Evolutionary conservation across 2,329 filamentous ascomycete species (phyloP), one percentile per base, ranked within the genome.

Genomic region (Colletotrichum orbiculare): DNA sequence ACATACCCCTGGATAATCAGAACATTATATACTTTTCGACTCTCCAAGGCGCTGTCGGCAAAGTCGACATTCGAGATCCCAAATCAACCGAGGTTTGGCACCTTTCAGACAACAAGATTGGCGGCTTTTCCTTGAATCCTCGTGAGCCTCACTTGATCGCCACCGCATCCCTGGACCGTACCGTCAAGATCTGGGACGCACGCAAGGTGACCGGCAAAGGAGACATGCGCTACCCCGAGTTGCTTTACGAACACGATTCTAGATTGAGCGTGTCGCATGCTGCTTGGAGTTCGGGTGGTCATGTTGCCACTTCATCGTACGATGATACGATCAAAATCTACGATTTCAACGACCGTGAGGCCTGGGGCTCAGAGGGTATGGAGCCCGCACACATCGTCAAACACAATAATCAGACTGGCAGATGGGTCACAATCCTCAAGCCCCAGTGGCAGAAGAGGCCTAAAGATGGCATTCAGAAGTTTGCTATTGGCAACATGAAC

Each of bases 401-500:
- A 10, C 96, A 99, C 73, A 99, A 99, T 73, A 97, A 97, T 73
- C 96, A 99, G 79, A 98, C 94, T 0, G 96, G 95, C 0, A 85
- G 94, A 60, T 97, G 93, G 93, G 94, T 97, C 0, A 97, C 93
- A 0, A 97, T 87, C 39, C 76, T 84, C 74, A 96, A 84, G 85
- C 96, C 75, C 0, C 93, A 97, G 71, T 99, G 96, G 96, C 96
- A 99, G 76, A 82, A 87, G 38, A 85, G 87, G 49, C 95, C 96
- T 0, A 80, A 85, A 39, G 93, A 96, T 64, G 89, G 90, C 8
- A 88, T 96, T 6, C 90, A 97, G 68, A 93, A 95, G 67, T 94
- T 99, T 71, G 92, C 89, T 33, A 95, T 99, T 62, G 96, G 93
- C 1, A 99, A 98, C 71, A 98, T 98, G 96, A 97, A 97, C 74